phyloP scores from a whole-genome alignment of 2,329 filamentous ascomycete genomes.

The Plectosphaerella sp. region DNA sequence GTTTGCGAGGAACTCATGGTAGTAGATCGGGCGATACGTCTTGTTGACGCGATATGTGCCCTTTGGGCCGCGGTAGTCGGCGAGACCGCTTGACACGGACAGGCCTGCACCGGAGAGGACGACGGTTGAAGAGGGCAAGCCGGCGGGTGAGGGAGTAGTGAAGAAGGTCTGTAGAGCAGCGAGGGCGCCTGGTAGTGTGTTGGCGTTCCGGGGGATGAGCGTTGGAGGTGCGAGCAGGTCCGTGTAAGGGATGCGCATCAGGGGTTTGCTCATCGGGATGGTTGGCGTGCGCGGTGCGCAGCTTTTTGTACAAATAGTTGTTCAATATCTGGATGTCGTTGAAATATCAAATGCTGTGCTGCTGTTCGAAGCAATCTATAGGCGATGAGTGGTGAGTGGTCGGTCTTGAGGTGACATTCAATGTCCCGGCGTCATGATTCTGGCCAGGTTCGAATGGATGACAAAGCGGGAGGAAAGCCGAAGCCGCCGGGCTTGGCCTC shows the following conservation, averaged over 20 bases:
- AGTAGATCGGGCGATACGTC: slow-evolving; percentile 87
- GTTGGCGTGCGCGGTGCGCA: neutral
- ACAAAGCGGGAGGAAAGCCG: neutral
- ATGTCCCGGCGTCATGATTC: too few species aligned
- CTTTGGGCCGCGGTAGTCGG: slow-evolving; percentile 85
- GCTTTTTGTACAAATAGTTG: too few species aligned
- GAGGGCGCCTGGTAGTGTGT: slow-evolving; percentile 67
- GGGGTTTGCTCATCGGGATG: slow-evolving; percentile 57
- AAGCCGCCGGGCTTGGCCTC: neutral
- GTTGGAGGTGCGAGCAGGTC: slow-evolving; percentile 71
- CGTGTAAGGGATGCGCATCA: slow-evolving; percentile 89
- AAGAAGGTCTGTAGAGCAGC: slow-evolving; percentile 76
- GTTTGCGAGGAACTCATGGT: slow-evolving; percentile 76
- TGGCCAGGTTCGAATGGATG: neutral
- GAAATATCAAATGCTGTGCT: neutral
- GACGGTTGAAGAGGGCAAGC: slow-evolving; percentile 42
- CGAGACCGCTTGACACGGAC: slow-evolving; percentile 86
- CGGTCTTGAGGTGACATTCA: neutral
- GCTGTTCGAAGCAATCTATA: neutral
- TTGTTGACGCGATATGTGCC: slow-evolving; percentile 93
- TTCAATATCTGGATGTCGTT: too few species aligned
- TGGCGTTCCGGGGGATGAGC: slow-evolving; percentile 69
- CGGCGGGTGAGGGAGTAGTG: slow-evolving; percentile 48
- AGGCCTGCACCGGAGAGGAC: slow-evolving; percentile 79
- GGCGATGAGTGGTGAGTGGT: too few species aligned